Evolutionary conservation across 306 rosid genomes (phyloP).

Genomic region (Mucuna pruriens): DNA sequence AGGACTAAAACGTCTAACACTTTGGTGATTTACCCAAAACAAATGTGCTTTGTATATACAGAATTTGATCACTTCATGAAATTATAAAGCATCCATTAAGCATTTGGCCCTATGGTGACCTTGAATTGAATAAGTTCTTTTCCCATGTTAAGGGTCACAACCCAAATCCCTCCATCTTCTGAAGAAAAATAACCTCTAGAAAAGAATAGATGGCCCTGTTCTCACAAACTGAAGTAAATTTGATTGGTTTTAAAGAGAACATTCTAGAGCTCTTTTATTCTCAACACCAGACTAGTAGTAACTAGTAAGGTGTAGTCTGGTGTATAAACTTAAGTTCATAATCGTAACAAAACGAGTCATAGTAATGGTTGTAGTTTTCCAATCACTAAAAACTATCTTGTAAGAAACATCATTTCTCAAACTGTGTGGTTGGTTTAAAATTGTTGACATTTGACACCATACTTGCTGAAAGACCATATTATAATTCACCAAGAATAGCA

Average conservation of each 20-base stretch:
- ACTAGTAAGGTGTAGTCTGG: no score
- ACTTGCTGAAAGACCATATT: neutral
- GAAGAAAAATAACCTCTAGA: neutral
- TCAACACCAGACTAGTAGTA: neutral
- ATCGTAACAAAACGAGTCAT: neutral
- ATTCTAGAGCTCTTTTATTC: neutral
- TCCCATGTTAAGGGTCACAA: neutral
- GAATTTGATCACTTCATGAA: neutral
- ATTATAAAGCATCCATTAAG: neutral
- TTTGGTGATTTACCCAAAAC: no score
- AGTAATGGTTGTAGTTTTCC: neutral
- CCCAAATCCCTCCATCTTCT: neutral
- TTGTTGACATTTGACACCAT: neutral
- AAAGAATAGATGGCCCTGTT: neutral
- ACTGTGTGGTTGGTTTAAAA: neutral
- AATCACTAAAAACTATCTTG: neutral
- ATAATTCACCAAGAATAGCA: neutral
- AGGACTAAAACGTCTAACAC: no score
- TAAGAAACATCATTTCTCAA: conserved; percentile 7
- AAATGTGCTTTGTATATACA: neutral
- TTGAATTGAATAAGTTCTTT: neutral
- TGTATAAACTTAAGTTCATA: neutral
- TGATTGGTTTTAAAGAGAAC: neutral
- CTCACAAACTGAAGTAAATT: neutral
- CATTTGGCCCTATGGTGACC: neutral